Conservation (phyloP, 768 basidiomycete species). For the Chalciporus chontae region DNA sequence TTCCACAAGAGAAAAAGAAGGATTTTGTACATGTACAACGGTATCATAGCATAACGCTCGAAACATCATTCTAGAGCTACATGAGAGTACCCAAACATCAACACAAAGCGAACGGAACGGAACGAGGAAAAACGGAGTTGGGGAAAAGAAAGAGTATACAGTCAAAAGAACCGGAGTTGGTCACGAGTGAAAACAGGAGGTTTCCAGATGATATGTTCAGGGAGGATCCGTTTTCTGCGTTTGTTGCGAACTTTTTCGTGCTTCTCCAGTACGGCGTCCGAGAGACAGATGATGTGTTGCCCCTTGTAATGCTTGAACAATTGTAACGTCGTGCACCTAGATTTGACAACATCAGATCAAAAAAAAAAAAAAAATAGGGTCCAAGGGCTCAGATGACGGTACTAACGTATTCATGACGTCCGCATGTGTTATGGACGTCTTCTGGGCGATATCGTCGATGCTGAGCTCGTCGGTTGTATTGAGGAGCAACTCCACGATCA, state of each 20-base stretch:
- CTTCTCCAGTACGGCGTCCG: conserved; percentile 87
- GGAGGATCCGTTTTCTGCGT: conserved; percentile 70
- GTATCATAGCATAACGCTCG: conserved; percentile 11
- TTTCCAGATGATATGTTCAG: conserved; percentile 86
- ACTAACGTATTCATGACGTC: conserved; percentile 99
- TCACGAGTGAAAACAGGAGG: conserved; percentile 91
- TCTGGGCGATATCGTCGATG: conserved; percentile 96
- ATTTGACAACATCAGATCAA: conserved; percentile 12
- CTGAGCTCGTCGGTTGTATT: conserved; percentile 71
- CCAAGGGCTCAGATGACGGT: conserved; percentile 5
- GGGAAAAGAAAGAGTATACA: background rate
- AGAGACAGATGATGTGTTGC: conserved; percentile 88
- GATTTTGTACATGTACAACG: conserved; percentile 7
- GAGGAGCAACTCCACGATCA: conserved; percentile 86
- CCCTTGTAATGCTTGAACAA: conserved; percentile 97
- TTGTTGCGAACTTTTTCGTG: conserved; percentile 83
- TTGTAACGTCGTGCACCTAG: conserved; percentile 88
- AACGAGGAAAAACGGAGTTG: no score
- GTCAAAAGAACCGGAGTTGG: conserved; percentile 67
- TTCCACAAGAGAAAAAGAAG: background rate
- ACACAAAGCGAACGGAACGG: no score
- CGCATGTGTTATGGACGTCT: conserved; percentile 89
- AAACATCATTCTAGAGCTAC: conserved; percentile 8
- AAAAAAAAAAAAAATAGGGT: no score
- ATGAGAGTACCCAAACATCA: background rate